Evolutionary conservation across 192 early-diverging fungal genomes (phyloP), one percentile per base, ranked within the genome.

Genomic region (Cladochytrium replicatum): DNA sequence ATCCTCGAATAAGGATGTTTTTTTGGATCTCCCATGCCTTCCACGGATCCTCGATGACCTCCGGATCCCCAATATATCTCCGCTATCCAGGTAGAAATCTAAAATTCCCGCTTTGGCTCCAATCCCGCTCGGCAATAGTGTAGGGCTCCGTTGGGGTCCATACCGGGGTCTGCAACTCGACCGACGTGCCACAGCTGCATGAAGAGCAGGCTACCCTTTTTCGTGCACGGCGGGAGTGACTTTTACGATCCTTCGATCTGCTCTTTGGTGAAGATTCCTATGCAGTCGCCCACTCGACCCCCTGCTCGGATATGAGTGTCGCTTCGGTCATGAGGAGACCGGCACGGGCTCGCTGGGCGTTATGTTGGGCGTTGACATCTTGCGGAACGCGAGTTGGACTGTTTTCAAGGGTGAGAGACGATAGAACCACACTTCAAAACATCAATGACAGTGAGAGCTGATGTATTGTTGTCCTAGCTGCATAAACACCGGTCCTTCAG

Each of bases 131-230:
- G 57, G 57, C 2, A 13, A 48, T 6, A 58, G 41, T 23, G 26
- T 43, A 13, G 57, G 57, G 17, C 30, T 15, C 48, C 48, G n/a
- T n/a, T n/a, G 3, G 39, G 41, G 25, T 58, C 49, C 8, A 43
- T 41, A 15, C 21, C 22, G 3, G 57, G 57, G 26, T 58, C 49
- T 4, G 47, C 46, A 43, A 58, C 57, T 26, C 57, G 60, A n/a
- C 61, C 61, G 25, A 63, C 21, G 41, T 71, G 67, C 74, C 71
- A 76, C 2, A 76, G 39, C 46, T 76, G 74, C 1, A 28, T 27
- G 32, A 64, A 75, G 30, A 76, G 64, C n/a, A 65, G 6, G 23
- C 62, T 46, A 11, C 61, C 61, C 29, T 52, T 38, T n/a, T 1
- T 29, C 49, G 29, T 76, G 63, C 1, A 71, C 71, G 8, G 54